Evolutionary conservation across 805 yeast species (phyloP).

Genomic region (Ogataea paradorogensis): DNA sequence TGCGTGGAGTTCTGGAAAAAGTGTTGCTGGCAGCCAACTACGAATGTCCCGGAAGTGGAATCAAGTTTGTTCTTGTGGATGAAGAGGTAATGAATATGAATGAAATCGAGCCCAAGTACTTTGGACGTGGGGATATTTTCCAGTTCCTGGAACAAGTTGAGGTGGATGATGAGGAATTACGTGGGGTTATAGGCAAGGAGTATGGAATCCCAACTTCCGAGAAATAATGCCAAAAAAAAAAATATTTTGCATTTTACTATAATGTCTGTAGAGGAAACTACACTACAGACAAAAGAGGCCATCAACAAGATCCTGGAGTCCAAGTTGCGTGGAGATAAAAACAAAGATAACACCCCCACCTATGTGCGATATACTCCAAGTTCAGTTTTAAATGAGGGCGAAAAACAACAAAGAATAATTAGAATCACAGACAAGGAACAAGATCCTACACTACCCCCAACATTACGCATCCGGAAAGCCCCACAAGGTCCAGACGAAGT

Average conservation of each 20-base stretch:
- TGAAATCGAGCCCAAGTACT: constrained; percentile 37
- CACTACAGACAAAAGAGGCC: constrained; percentile 55
- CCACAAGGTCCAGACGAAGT: constrained; percentile 60
- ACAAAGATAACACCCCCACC: constrained; percentile 32
- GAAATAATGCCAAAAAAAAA: not conserved
- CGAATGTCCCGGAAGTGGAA: constrained; percentile 58
- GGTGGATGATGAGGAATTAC: constrained; percentile 41
- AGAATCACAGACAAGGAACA: constrained; percentile 63
- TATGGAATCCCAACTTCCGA: constrained; percentile 21
- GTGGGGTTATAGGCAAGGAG: constrained; percentile 33
- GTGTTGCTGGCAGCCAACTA: constrained; percentile 49
- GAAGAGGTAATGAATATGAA: constrained; percentile 38
- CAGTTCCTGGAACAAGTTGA: constrained; percentile 39
- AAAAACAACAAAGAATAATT: constrained; percentile 44
- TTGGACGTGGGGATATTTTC: constrained; percentile 42
- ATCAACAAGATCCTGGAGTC: constrained; percentile 49
- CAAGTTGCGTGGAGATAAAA: constrained; percentile 35
- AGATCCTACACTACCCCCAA: constrained; percentile 88
- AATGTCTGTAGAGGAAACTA: constrained; percentile 33
- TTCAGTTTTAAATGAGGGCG: constrained; percentile 30
- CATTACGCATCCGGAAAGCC: constrained; percentile 67
- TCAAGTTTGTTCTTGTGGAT: constrained; percentile 48
- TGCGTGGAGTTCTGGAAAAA: constrained; percentile 53
- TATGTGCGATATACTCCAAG: constrained; percentile 45
- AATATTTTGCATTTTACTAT: not conserved